Evolutionary conservation across 805 yeast species (phyloP).

Genomic region (Deakozyma indianensis): DNA sequence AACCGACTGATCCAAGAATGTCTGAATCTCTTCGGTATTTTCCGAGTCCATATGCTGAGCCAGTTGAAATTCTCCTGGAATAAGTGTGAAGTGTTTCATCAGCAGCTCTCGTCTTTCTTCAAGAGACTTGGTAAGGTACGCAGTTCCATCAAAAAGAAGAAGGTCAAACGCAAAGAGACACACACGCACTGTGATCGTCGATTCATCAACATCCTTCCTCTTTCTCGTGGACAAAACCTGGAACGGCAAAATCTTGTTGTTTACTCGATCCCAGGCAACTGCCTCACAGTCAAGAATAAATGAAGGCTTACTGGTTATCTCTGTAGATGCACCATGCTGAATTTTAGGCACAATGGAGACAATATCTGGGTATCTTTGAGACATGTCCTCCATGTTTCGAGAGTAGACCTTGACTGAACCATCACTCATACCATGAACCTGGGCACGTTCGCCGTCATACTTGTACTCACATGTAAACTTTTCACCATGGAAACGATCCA

Average conservation of each 20-base stretch:
- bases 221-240: constrained; percentile 88
- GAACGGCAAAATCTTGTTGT: constrained; percentile 76
- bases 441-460: constrained; percentile 97
- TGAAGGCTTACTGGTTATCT: constrained; percentile 17
- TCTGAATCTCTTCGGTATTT: constrained; percentile 59
- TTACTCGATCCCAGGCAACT: constrained; percentile 85
- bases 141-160: constrained; percentile 56
- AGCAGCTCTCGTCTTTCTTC: constrained; percentile 55
- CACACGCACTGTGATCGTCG: constrained; percentile 79
- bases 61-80: constrained; percentile 66
- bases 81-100: constrained; percentile 37
- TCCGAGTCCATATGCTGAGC: constrained; percentile 65
- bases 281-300: constrained; percentile 91
- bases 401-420: constrained; percentile 62
- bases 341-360: constrained; percentile 52
- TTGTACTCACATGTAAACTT: constrained; percentile 92
- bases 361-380: constrained; percentile 87
- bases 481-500: constrained; percentile 75
- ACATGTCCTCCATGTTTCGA: constrained; percentile 94
- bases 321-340: constrained; percentile 25
- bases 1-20: constrained; percentile 76
- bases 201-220: constrained; percentile 79
- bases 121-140: constrained; percentile 53
- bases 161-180: constrained; percentile 89
- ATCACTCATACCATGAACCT: constrained; percentile 65